phyloP scores from a whole-genome alignment of 78 protist species.

The Chrysochromulina tobinii region DNA sequence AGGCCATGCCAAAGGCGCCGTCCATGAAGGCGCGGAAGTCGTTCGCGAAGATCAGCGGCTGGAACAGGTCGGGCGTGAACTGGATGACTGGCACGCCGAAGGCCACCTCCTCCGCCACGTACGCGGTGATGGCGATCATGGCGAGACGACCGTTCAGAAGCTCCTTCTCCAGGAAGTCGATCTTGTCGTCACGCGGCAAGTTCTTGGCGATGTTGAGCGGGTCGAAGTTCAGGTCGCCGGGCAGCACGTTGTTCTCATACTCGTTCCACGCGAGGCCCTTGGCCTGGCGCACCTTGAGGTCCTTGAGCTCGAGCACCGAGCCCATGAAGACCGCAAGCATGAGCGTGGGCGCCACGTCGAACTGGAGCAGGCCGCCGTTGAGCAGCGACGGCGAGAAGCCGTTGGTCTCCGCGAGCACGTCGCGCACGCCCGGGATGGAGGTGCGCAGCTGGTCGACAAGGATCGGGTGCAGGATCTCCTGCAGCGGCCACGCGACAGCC shows the following conservation, averaged over 20 bases:
- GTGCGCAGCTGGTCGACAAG: neutral
- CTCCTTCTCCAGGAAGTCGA: neutral
- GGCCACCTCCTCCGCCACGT: neutral
- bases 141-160: constrained; percentile 10
- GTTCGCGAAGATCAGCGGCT: neutral
- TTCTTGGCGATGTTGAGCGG: neutral
- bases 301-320: neutral
- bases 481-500: constrained; percentile 29
- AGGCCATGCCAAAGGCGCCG: neutral
- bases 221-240: neutral
- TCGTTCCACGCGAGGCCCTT: neutral
- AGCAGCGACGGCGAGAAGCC: constrained; percentile 30
- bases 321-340: neutral
- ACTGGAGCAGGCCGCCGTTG: constrained; percentile 33
- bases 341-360: neutral
- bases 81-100: neutral
- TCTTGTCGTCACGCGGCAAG: neutral
- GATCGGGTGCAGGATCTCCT: constrained; percentile 34
- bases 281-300: neutral
- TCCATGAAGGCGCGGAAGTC: neutral
- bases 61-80: neutral
- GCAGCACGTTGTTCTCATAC: neutral
- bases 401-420: neutral
- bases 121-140: constrained; percentile 27
- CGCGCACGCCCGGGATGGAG: neutral